A percentile compares a stretch with the other conserved stretches of the same genome.
These are phyloP conservation scores for Candida xyloterini DNA, from an alignment of 805 yeast species.

Conservation along the genomic window DNA sequence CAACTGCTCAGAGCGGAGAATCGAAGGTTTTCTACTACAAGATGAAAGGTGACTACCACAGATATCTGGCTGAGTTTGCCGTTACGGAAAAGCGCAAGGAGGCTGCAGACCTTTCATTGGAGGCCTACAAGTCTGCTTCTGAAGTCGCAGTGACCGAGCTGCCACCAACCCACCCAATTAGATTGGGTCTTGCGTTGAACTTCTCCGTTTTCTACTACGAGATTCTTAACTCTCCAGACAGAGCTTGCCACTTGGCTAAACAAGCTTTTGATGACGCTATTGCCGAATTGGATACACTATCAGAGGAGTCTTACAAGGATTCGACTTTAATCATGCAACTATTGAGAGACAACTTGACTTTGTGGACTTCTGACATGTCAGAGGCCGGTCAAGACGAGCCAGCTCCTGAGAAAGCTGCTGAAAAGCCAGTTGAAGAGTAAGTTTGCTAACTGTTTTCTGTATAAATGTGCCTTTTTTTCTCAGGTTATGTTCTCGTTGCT, in stretches of 20 bases:
- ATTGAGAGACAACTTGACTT: constrained; percentile 95
- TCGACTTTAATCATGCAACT: constrained; percentile 98
- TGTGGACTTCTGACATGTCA: constrained; percentile 95
- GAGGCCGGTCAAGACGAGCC: constrained; percentile 69
- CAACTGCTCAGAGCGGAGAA: constrained; percentile 94
- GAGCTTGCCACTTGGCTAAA: constrained; percentile 98
- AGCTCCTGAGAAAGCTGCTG: constrained; percentile 34
- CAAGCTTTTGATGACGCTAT: constrained; percentile 99
- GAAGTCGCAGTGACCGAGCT: constrained; percentile 95
- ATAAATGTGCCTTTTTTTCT: constrained; percentile 21
- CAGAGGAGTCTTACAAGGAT: constrained; percentile 98
- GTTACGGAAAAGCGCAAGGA: constrained; percentile 86
- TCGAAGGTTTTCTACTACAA: constrained; percentile 97
- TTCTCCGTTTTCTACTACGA: constrained; percentile 98
- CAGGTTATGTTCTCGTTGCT: constrained; percentile 23
- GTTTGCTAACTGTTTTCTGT: constrained; percentile 22
- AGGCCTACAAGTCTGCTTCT: constrained; percentile 92
- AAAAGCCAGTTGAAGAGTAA: constrained; percentile 31
- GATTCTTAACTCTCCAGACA: constrained; percentile 96
- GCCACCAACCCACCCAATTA: constrained; percentile 98
- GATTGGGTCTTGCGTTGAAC: constrained; percentile 96
- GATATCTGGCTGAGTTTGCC: constrained; percentile 97
- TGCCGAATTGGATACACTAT: constrained; percentile 95
- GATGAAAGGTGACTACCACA: constrained; percentile 99
- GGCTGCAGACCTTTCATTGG: constrained; percentile 89